These are phyloP conservation scores for Hypoxylon cercidicola DNA, from an alignment of 495 filamentous ascomycete genomes.

Conservation along the genomic window DNA sequence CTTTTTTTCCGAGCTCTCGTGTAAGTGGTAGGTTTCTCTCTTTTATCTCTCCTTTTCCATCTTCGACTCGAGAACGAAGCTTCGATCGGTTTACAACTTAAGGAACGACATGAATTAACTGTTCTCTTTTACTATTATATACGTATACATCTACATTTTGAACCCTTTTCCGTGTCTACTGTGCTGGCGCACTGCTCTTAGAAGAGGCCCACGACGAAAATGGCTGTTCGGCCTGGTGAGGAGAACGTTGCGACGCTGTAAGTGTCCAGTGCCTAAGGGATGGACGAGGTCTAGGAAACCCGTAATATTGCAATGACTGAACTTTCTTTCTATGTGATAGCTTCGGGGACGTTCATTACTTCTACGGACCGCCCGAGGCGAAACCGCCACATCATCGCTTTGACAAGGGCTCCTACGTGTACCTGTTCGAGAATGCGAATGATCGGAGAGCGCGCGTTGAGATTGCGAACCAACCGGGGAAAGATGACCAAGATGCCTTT, in stretches of 20 bases:
- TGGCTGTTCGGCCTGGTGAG: constrained; percentile 83
- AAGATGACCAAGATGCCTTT: constrained; percentile 89
- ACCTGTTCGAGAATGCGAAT: constrained; percentile 80
- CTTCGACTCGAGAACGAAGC: neutral
- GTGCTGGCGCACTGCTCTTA: too few species aligned
- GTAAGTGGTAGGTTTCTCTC: neutral
- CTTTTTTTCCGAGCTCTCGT: too few species aligned
- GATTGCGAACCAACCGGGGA: constrained; percentile 87
- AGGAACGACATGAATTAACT: neutral
- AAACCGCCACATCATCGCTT: constrained; percentile 86
- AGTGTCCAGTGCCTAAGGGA: constrained; percentile 57
- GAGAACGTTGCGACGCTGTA: constrained; percentile 83
- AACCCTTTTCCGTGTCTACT: too few species aligned
- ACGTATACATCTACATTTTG: neutral
- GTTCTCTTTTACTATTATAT: neutral
- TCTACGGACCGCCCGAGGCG: constrained; percentile 75
- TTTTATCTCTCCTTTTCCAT: neutral
- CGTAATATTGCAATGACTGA: constrained; percentile 20
- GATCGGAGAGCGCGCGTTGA: constrained; percentile 78
- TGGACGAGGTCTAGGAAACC: neutral
- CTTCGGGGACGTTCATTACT: constrained; percentile 91
- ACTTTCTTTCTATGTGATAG: constrained; percentile 56
- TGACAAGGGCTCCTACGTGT: constrained; percentile 88
- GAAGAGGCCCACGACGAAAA: constrained; percentile 49
- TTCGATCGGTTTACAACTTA: too few species aligned